A percentile compares a stretch with the other conserved stretches of the same genome.
These are phyloP conservation scores for Fraxinus sp. DNA, from an alignment of 305 asterid species.

Conservation along the genomic window DNA sequence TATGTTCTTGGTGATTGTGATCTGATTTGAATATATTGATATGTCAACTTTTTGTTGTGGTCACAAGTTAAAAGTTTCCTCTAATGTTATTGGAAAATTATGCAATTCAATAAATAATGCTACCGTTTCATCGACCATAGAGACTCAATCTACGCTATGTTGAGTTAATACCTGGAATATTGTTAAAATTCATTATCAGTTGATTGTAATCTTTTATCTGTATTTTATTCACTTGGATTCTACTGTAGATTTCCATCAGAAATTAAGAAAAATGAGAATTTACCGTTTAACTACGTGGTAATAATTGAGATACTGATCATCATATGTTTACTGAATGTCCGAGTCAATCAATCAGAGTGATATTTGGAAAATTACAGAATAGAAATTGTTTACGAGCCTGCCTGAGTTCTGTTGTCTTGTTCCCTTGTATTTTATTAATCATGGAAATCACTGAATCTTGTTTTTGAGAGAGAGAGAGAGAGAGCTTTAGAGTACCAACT, in stretches of 20 bases:
- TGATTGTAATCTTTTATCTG: neutral
- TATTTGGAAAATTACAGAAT: neutral
- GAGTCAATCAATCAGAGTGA: neutral
- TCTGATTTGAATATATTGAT: slow-evolving; percentile 12
- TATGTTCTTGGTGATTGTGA: neutral
- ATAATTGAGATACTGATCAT: neutral
- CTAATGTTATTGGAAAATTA: neutral
- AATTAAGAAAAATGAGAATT: neutral
- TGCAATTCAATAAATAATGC: neutral
- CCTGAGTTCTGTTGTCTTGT: neutral
- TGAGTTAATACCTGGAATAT: neutral
- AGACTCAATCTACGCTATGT: neutral
- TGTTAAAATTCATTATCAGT: neutral
- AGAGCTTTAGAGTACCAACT: neutral
- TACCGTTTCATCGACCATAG: neutral
- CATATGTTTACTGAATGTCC: neutral
- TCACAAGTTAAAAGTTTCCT: neutral
- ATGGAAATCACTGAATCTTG: neutral
- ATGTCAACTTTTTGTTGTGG: neutral
- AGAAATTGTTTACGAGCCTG: neutral
- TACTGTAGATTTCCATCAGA: neutral
- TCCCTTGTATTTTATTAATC: neutral
- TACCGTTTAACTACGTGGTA: neutral
- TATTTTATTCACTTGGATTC: neutral
- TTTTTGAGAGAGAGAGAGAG: neutral